Evolutionary conservation across 2,329 filamentous ascomycete species (phyloP), one percentile per base, ranked within the genome.

Genomic region (Colletotrichum plurivorum): DNA sequence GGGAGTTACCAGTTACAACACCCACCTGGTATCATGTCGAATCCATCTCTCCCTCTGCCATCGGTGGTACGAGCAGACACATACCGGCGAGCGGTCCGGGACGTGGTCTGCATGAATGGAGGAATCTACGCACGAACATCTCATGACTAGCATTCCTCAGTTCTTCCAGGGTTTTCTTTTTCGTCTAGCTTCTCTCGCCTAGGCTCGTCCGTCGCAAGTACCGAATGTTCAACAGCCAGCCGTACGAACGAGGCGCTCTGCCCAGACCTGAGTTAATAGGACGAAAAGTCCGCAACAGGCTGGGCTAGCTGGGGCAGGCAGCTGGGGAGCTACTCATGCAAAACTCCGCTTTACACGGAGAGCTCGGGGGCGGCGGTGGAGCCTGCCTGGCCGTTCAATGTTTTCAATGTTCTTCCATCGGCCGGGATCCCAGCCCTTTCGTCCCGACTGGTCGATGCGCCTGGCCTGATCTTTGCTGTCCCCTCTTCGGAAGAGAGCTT

Each of bases 301-400:
- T 36, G 31, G 8, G 55, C 54, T 57, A 43, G 13, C 16, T 43
- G 41, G 36, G 36, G 18, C 18, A 46, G 7, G 31, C 31, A 43
- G 41, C 13, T 43, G 6, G 5, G 15, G 10, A 43, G 48, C 58
- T 62, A 18, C 16, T 54, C 59, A 54, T 53, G 49, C 59, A 54
- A 54, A 36, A 54, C 49, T 62, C 49, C 59, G 49, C 59, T n/a
- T 53, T 60, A 27, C 27, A 62, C 49, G 51, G 49, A 62, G 59
- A 54, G 51, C 59, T 62, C 59, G 59, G 49, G 22, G 48, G 48
- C 9, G 22, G 57, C 20, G 2, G 55, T 41, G 45, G 22, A 43
- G 13, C 55, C 48, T 52, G 31, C 31, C 31, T 36, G 31, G 31
- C 31, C 31, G 31, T 8, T 10, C 10, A 36, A 36, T 25, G 31